Evolutionary conservation across 2,329 filamentous ascomycete genomes (phyloP).

Genomic region (Cladosporium phlei): DNA sequence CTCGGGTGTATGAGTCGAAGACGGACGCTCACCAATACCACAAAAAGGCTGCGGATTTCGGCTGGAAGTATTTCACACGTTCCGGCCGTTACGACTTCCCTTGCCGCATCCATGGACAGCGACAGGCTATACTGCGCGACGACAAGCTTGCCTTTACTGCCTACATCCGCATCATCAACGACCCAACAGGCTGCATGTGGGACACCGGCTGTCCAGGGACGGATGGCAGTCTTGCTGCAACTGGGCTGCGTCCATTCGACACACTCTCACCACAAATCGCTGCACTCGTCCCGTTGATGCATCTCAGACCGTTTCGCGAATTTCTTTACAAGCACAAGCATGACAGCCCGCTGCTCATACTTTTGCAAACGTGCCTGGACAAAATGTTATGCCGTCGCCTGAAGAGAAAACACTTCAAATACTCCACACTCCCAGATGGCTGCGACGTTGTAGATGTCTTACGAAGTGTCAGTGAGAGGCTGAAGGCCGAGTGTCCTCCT

Average conservation of each 20-base stretch:
- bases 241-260: slow-evolving; percentile 50
- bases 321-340: slow-evolving; percentile 45
- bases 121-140: slow-evolving; percentile 54
- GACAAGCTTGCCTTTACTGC: slow-evolving; percentile 59
- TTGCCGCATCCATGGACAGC: slow-evolving; percentile 52
- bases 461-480: slow-evolving; percentile 14
- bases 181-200: slow-evolving; percentile 58
- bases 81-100: slow-evolving; percentile 56
- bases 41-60: slow-evolving; percentile 55
- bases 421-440: slow-evolving; percentile 7
- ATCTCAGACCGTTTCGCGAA: slow-evolving; percentile 55
- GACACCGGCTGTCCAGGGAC: slow-evolving; percentile 42
- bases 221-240: slow-evolving; percentile 46
- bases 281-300: slow-evolving; percentile 54
- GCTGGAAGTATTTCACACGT: slow-evolving; percentile 57
- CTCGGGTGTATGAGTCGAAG: slow-evolving; percentile 53
- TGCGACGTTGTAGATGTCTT: slow-evolving; percentile 25
- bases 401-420: slow-evolving; percentile 8
- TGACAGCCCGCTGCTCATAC: background rate
- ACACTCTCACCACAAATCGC: slow-evolving; percentile 36
- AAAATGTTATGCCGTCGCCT: slow-evolving; percentile 24
- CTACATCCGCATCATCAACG: slow-evolving; percentile 57
- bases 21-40: slow-evolving; percentile 58
- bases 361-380: slow-evolving; percentile 20
- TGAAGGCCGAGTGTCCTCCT: slow-evolving; percentile 17